A percentile compares a stretch with the other conserved stretches of the same genome.
phyloP scores from a whole-genome alignment of 2,329 filamentous ascomycete species.

The Hirsutella thompsonii region DNA sequence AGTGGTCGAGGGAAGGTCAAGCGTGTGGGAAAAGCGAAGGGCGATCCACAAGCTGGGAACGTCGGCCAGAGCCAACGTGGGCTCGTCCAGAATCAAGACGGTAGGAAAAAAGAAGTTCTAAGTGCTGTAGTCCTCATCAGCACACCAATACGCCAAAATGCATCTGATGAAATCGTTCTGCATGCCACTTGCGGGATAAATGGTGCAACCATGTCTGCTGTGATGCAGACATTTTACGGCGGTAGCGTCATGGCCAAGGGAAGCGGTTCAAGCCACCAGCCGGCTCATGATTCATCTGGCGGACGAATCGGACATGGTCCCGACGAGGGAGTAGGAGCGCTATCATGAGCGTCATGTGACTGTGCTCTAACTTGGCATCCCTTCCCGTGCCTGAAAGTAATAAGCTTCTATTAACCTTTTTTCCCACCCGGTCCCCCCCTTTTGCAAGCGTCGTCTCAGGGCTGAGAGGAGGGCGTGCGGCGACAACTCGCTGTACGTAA shows the following conservation, averaged over 20 bases:
- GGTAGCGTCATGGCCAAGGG: no score
- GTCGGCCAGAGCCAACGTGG: slow-evolving; percentile 61
- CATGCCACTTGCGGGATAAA: no score
- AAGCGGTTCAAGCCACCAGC: neutral
- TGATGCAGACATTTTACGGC: no score
- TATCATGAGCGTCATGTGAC: slow-evolving; percentile 4
- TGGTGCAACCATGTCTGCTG: no score
- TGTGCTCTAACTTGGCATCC: neutral
- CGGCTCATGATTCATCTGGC: neutral
- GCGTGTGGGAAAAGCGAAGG: slow-evolving; percentile 72
- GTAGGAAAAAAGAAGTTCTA: slow-evolving; percentile 22
- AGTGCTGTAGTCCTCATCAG: no score
- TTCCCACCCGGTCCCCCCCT: neutral
- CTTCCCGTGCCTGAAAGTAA: neutral
- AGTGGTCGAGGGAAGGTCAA: slow-evolving; percentile 75
- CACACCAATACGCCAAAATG: no score
- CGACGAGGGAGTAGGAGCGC: neutral
- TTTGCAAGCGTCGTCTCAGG: neutral
- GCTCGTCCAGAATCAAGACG: slow-evolving; percentile 16
- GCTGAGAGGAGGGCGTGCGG: neutral
- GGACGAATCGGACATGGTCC: neutral
- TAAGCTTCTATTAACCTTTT: slow-evolving; percentile 8
- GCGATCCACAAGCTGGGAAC: slow-evolving; percentile 72
- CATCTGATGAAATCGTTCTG: no score
- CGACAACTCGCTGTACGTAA: no score